A percentile compares a stretch with the other conserved stretches of the same genome.
phyloP scores from a whole-genome alignment of 805 yeast species.

The Pichia occidentalis region DNA sequence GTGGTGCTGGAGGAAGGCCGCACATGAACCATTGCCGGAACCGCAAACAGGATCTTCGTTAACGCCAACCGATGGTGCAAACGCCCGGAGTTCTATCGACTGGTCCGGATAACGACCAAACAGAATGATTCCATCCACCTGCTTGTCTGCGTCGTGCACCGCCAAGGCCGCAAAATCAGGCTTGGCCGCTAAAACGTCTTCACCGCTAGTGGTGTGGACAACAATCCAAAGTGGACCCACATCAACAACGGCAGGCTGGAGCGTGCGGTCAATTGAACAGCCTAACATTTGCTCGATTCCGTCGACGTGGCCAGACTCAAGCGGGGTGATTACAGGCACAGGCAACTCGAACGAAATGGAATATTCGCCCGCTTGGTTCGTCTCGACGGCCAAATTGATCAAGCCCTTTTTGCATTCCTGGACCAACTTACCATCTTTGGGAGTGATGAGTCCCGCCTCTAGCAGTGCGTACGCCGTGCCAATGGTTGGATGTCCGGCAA shows the following conservation, averaged over 20 bases:
- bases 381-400: constrained; percentile 1
- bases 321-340: not conserved
- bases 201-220: constrained; percentile 27
- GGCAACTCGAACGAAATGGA: constrained; percentile 6
- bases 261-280: constrained; percentile 1
- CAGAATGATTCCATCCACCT: constrained; percentile 32
- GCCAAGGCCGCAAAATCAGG: constrained; percentile 29
- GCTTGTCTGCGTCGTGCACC: constrained; percentile 16
- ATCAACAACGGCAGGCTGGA: constrained; percentile 27
- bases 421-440: constrained; percentile 22
- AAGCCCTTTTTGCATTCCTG: constrained; percentile 45
- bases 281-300: constrained; percentile 3
- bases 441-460: constrained; percentile 21
- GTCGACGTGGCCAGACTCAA: constrained; percentile 1
- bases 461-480: constrained; percentile 45
- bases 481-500: constrained; percentile 61
- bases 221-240: constrained; percentile 45
- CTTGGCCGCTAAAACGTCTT: constrained; percentile 28
- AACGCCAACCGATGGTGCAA: constrained; percentile 29
- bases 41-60: constrained; percentile 54
- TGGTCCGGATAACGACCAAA: constrained; percentile 31
- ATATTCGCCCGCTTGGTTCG: not conserved
- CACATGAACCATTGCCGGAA: constrained; percentile 34
- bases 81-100: constrained; percentile 38
- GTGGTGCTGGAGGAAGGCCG: constrained; percentile 3